phyloP scores from a whole-genome alignment of 208 protist species.

The Trypanosoma lewisi region DNA sequence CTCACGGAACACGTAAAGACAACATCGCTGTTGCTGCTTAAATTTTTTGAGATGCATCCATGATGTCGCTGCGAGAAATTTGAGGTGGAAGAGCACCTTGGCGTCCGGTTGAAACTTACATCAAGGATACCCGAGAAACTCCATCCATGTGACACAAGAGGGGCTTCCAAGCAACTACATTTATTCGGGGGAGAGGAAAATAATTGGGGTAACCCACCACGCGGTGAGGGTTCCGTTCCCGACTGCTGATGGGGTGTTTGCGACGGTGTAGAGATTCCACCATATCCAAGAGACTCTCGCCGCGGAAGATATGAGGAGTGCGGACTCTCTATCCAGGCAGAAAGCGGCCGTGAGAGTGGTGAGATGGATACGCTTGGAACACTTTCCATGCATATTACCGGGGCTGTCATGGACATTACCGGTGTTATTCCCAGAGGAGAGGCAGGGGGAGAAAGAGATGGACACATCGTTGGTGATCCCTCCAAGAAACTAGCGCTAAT shows the following conservation, averaged over 20 bases:
- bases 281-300: slow-evolving; percentile 18
- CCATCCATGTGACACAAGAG: not conserved
- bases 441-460: slow-evolving; percentile 13
- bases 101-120: not conserved
- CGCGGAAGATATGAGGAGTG: slow-evolving; percentile 13
- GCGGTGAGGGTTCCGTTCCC: not conserved
- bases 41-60: not conserved
- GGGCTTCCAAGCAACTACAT: not conserved
- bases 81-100: not conserved
- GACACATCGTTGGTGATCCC: slow-evolving; percentile 11
- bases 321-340: slow-evolving; percentile 18
- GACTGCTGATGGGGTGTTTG: not conserved
- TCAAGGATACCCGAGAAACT: not conserved
- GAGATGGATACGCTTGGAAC: slow-evolving; percentile 35
- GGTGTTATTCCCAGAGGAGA: slow-evolving; percentile 4
- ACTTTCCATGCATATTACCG: slow-evolving; percentile 10
- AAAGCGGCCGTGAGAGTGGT: slow-evolving; percentile 42
- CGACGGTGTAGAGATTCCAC: not conserved
- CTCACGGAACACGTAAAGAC: not conserved
- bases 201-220: not conserved
- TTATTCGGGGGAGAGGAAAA: not conserved
- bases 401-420: not conserved
- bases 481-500: not conserved
- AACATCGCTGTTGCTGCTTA: slow-evolving; percentile 6
- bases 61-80: not conserved